Evolutionary conservation across 495 filamentous ascomycete genomes (phyloP).

Genomic region (Penicillium argentinense): DNA sequence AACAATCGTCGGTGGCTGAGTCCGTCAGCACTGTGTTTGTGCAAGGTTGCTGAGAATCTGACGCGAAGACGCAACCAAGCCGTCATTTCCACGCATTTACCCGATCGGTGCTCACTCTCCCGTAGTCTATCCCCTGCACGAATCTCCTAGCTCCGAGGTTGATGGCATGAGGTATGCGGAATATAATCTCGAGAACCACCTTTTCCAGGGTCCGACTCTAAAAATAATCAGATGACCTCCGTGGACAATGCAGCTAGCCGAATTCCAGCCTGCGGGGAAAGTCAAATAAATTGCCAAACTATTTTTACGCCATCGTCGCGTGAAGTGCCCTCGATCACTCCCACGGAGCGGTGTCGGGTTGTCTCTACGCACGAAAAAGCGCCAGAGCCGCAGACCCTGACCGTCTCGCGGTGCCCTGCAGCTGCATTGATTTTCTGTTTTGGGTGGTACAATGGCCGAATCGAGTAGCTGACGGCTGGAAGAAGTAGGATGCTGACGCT

Average conservation of each 20-base stretch:
- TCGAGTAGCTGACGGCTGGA: not conserved
- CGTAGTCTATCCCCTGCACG: not conserved
- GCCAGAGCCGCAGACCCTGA: not conserved
- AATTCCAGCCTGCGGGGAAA: no score
- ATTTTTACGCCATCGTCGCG: not conserved
- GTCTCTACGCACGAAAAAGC: not conserved
- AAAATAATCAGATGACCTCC: not conserved
- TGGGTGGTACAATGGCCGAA: not conserved
- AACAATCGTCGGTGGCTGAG: conserved; percentile 9
- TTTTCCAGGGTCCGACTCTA: no score
- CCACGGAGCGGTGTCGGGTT: not conserved
- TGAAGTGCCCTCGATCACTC: not conserved
- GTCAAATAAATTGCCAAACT: not conserved
- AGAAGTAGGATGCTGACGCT: conserved; percentile 1
- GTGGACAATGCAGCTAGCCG: not conserved
- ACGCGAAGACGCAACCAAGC: no score
- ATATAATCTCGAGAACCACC: no score
- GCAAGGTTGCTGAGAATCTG: conserved; percentile 9
- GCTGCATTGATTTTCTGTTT: not conserved
- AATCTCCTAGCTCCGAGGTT: no score
- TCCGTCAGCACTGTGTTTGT: conserved; percentile 29
- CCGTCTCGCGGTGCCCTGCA: not conserved
- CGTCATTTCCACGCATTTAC: no score
- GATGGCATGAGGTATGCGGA: no score
- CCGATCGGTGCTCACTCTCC: not conserved